These are phyloP conservation scores for Ramalina intermedia DNA, from an alignment of 495 filamentous ascomycete species.

Conservation along the genomic window DNA sequence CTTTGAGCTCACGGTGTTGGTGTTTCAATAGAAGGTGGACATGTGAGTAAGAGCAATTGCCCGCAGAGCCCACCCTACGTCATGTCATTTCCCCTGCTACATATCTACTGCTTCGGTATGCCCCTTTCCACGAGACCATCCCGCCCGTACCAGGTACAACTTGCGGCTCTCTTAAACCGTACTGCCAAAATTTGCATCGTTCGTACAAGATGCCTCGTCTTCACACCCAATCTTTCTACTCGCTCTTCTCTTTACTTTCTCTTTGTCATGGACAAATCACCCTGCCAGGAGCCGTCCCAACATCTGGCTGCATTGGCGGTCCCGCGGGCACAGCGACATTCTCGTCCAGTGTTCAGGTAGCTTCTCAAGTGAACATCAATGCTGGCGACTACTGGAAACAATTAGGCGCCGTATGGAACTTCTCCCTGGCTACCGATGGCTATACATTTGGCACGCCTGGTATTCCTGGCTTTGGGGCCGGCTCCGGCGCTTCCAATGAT, in stretches of 20 bases:
- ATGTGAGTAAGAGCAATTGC: too few species aligned
- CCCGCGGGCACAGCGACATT: neutral
- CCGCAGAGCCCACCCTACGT: too few species aligned
- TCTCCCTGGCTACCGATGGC: constrained; percentile 7
- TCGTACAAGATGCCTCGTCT: too few species aligned
- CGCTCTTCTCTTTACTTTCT: neutral
- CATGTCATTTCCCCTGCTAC: too few species aligned
- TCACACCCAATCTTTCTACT: too few species aligned
- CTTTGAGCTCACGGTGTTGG: too few species aligned
- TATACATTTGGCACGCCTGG: neutral
- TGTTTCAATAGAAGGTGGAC: too few species aligned
- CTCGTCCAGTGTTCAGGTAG: neutral
- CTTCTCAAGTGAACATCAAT: neutral
- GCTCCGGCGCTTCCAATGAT: neutral
- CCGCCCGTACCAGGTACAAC: too few species aligned
- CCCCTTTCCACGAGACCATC: too few species aligned
- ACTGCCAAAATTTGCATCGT: too few species aligned
- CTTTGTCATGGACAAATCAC: neutral
- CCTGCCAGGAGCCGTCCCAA: neutral
- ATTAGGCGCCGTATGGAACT: constrained; percentile 3
- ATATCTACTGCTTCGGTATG: too few species aligned
- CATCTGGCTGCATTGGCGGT: neutral
- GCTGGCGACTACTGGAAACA: constrained; percentile 10
- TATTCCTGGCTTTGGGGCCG: constrained; percentile 2
- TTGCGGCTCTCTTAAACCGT: too few species aligned